These are phyloP conservation scores for Candida tropicalis DNA, from an alignment of 1,139 yeast genomes.

Conservation along the genomic window DNA sequence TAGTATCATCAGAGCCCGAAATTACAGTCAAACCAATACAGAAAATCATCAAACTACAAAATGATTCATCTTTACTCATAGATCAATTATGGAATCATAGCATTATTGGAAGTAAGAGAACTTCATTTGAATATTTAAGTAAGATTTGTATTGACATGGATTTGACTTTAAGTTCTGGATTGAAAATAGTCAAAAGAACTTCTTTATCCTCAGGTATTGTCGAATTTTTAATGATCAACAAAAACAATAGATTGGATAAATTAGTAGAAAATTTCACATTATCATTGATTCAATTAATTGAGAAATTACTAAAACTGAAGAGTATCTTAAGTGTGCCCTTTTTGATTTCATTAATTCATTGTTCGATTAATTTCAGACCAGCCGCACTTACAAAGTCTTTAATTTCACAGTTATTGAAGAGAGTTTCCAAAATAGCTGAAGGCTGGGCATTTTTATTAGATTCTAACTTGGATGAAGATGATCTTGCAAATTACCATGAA, in stretches of 20 bases:
- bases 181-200: conserved; percentile 30
- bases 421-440: conserved; percentile 23
- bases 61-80: conserved; percentile 38
- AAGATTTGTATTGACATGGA: conserved; percentile 45
- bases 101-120: conserved; percentile 51
- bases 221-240: conserved; percentile 43
- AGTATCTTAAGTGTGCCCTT: conserved; percentile 52
- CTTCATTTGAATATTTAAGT: conserved; percentile 53
- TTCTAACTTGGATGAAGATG: conserved; percentile 34
- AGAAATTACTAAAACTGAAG: conserved; percentile 25
- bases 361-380: conserved; percentile 56
- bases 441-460: conserved; percentile 29
- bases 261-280: conserved; percentile 43
- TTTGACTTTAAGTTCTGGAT: conserved; percentile 29
- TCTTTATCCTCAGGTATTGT: conserved; percentile 36
- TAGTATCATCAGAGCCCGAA: neutral
- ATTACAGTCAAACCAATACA: conserved; percentile 11
- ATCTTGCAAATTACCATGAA: conserved; percentile 35
- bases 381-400: conserved; percentile 50
- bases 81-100: conserved; percentile 42
- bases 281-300: conserved; percentile 39
- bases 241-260: conserved; percentile 46
- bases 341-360: conserved; percentile 53
- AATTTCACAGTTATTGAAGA: conserved; percentile 21
- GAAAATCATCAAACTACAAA: conserved; percentile 29